Evolutionary conservation across 176 grass and related monocot genomes (phyloP).

Genomic region (Luzula sylvatica): DNA sequence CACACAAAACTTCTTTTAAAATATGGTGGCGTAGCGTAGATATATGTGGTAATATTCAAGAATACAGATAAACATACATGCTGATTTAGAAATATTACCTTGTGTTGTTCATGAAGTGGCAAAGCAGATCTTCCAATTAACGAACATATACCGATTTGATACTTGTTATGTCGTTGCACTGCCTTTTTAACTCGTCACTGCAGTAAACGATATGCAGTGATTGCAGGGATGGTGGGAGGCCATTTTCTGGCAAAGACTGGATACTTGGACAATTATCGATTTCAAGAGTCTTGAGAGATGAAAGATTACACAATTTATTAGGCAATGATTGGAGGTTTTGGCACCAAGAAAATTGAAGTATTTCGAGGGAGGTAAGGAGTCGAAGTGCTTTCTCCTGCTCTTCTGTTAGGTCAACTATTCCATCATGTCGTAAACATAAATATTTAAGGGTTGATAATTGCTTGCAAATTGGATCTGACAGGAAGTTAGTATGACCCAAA

Average conservation of each 20-base stretch:
- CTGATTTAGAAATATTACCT: no score
- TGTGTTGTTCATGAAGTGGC: no score
- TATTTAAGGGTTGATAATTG: neutral
- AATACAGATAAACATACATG: no score
- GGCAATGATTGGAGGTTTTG: neutral
- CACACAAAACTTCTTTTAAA: no score
- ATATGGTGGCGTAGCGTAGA: no score
- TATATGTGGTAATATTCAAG: no score
- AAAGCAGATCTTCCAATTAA: no score
- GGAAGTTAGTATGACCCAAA: neutral
- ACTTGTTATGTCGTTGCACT: neutral
- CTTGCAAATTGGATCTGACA: constrained; percentile 12
- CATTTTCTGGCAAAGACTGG: neutral
- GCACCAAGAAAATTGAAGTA: accelerated
- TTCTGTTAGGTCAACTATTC: neutral
- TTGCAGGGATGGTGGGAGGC: constrained; percentile 20
- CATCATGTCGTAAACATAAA: neutral
- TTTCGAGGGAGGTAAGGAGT: constrained; percentile 15
- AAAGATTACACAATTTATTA: constrained; percentile 1
- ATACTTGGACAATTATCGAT: accelerated
- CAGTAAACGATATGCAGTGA: accelerated
- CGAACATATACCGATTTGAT: neutral
- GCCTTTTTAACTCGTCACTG: accelerated
- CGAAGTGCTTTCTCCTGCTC: constrained; percentile 10
- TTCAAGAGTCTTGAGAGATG: neutral